Conservation (phyloP, 495 filamentous ascomycete genomes). For the Paragyromitra xinjiangensis region DNA sequence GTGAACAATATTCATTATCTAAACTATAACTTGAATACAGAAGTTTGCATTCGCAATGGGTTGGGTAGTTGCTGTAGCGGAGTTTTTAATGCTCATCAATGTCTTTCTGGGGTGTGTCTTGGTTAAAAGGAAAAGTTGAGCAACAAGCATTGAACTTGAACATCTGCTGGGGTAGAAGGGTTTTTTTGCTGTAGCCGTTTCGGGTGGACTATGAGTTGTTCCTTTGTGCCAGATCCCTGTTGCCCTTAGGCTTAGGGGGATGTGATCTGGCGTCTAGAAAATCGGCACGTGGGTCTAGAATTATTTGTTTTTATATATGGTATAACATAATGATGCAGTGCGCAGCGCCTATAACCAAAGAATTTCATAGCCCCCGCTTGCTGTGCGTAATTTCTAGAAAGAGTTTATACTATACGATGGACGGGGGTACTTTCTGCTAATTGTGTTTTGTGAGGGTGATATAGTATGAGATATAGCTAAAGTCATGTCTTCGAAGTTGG, state of each 20-base stretch:
- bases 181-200: not conserved
- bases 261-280: not conserved
- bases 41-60: slow-evolving; percentile 49
- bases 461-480: not conserved
- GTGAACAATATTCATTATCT: not conserved
- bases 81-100: slow-evolving; percentile 51
- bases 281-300: not conserved
- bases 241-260: not conserved
- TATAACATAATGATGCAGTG: not conserved
- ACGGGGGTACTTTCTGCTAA: not conserved
- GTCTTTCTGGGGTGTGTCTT: slow-evolving; percentile 42
- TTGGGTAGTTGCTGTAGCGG: slow-evolving; percentile 45
- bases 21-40: slow-evolving; percentile 13
- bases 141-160: not conserved
- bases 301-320: not conserved
- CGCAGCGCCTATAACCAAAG: too few species aligned
- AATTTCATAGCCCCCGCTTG: too few species aligned
- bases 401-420: too few species aligned
- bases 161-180: not conserved
- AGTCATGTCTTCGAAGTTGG: not conserved
- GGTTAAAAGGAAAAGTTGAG: slow-evolving; percentile 30
- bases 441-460: too few species aligned
- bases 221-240: not conserved
- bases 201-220: not conserved
- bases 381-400: too few species aligned